Evolutionary conservation across 2,329 filamentous ascomycete genomes (phyloP).

Genomic region (Phaeosphaeria sp.): DNA sequence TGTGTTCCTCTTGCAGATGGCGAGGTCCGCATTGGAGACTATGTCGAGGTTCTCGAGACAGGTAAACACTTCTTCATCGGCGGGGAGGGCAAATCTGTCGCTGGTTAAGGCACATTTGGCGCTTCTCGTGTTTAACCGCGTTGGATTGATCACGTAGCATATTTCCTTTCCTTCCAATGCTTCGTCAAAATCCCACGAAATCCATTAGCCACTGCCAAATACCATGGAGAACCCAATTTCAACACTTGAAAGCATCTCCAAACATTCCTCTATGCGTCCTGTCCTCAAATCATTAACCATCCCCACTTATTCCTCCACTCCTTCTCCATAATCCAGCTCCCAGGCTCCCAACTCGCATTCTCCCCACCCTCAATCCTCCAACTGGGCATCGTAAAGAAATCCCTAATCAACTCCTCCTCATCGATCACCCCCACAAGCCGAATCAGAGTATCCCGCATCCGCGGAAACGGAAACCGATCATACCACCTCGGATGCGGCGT

Average conservation of each 20-base stretch:
- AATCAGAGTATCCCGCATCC: constrained; percentile 50
- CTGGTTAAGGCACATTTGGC: not conserved
- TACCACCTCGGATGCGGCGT: constrained; percentile 49
- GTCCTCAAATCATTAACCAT: constrained; percentile 19
- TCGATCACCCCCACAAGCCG: constrained; percentile 38
- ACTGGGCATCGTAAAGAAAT: constrained; percentile 43
- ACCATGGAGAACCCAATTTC: too few relatives aligned
- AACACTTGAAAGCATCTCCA: too few relatives aligned
- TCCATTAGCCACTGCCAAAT: not conserved
- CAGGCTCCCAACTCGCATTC: constrained; percentile 40
- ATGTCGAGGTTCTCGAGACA: constrained; percentile 38
- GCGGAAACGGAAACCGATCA: constrained; percentile 52
- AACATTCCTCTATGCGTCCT: not conserved
- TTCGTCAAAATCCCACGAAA: not conserved
- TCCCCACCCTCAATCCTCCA: constrained; percentile 38
- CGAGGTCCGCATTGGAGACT: constrained; percentile 40
- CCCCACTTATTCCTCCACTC: constrained; percentile 48
- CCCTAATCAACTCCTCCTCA: constrained; percentile 46
- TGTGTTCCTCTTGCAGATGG: constrained; percentile 59
- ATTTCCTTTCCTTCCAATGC: not conserved
- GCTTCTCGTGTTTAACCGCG: too few relatives aligned
- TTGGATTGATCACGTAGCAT: not conserved
- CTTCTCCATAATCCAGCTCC: constrained; percentile 46
- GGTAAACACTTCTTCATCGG: constrained; percentile 42
- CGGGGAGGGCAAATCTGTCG: constrained; percentile 12